Evolutionary conservation across 768 basidiomycete genomes (phyloP).

Genomic region (Astraeus odoratus): DNA sequence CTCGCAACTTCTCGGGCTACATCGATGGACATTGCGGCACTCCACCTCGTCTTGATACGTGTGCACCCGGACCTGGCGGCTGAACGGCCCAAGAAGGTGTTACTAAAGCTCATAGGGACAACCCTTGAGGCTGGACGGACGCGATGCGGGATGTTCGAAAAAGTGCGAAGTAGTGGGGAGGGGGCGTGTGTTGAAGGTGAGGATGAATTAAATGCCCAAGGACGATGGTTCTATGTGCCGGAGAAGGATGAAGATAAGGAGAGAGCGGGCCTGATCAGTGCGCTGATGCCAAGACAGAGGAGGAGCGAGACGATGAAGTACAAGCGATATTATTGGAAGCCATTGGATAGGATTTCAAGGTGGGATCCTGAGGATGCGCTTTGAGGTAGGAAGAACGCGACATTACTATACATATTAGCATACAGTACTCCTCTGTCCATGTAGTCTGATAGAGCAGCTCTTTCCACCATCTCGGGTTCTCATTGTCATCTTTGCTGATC

Average conservation of each 20-base stretch:
- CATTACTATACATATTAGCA: no score
- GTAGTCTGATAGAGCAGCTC: no score
- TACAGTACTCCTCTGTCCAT: no score
- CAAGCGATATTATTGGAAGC: constrained; percentile 80
- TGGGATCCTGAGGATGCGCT: constrained; percentile 68
- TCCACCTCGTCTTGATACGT: constrained; percentile 47
- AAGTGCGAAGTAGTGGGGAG: constrained; percentile 60
- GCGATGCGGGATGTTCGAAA: constrained; percentile 61
- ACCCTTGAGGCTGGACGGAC: constrained; percentile 41
- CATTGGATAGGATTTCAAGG: constrained; percentile 61
- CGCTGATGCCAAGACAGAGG: constrained; percentile 74
- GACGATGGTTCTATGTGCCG: constrained; percentile 70
- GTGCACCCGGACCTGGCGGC: constrained; percentile 45
- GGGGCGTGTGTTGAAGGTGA: constrained; percentile 39
- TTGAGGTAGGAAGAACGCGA: no score
- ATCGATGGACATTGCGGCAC: constrained; percentile 46
- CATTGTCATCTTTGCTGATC: no score
- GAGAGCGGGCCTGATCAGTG: constrained; percentile 56
- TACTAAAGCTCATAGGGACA: constrained; percentile 42
- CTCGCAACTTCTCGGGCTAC: constrained; percentile 70
- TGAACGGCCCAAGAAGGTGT: constrained; percentile 31
- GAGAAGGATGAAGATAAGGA: constrained; percentile 66
- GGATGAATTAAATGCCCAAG: constrained; percentile 37
- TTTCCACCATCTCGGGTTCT: no score
- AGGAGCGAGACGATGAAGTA: constrained; percentile 75